Evolutionary conservation across 2,329 filamentous ascomycete species (phyloP).

Genomic region (Rugonectria rugulosa): DNA sequence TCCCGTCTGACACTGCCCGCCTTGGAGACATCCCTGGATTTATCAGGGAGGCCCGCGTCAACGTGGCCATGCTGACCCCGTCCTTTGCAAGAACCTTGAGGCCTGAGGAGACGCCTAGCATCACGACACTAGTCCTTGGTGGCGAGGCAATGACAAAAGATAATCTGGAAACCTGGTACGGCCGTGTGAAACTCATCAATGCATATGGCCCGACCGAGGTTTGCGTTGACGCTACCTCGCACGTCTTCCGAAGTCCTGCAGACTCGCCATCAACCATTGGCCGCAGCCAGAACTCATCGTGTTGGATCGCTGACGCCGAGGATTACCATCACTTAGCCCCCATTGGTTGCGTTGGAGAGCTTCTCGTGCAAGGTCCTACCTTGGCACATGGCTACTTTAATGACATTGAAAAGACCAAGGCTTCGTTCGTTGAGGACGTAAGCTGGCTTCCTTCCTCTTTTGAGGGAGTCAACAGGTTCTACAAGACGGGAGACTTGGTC

Average conservation of each 20-base stretch:
- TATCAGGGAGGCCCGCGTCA: neutral
- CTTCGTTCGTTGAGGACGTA: neutral
- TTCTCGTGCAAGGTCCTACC: constrained; percentile 40
- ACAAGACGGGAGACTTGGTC: constrained; percentile 12
- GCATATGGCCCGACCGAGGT: constrained; percentile 23
- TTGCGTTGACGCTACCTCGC: constrained; percentile 13
- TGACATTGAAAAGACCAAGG: neutral
- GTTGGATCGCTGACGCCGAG: constrained; percentile 21
- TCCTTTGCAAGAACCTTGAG: constrained; percentile 10
- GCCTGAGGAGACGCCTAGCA: constrained; percentile 1
- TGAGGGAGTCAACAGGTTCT: neutral
- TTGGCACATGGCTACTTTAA: constrained; percentile 58
- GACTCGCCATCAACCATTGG: constrained; percentile 18
- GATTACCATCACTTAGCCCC: constrained; percentile 16
- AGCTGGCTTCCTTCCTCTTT: neutral
- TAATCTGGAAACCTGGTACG: constrained; percentile 16
- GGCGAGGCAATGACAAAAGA: constrained; percentile 21
- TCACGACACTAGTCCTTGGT: constrained; percentile 16
- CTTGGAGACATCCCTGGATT: constrained; percentile 1
- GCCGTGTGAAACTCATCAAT: constrained; percentile 8
- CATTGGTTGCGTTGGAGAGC: constrained; percentile 23
- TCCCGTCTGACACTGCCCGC: constrained; percentile 48
- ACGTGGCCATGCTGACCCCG: constrained; percentile 2
- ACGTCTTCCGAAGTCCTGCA: constrained; percentile 2
- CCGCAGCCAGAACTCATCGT: constrained; percentile 15